A percentile compares a stretch with the other conserved stretches of the same genome.
Conservation (phyloP, 1,284 basidiomycete species). For the Cutaneotrichosporon dermatis region DNA sequence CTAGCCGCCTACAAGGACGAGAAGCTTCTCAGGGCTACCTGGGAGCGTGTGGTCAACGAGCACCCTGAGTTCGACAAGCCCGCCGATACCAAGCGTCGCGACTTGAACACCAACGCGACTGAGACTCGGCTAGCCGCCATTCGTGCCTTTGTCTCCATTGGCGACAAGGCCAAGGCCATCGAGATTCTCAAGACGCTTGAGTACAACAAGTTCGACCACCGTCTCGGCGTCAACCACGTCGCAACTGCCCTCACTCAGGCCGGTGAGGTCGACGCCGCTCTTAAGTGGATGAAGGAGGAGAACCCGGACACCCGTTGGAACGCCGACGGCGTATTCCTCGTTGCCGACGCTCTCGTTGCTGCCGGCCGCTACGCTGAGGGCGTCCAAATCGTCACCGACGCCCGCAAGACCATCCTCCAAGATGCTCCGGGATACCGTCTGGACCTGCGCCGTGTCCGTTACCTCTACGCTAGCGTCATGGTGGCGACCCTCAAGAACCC, state of each 20-base stretch:
- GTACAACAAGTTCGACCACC: too few relatives aligned
- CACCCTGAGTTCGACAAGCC: too few relatives aligned
- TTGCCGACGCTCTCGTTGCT: slow-evolving; percentile 53
- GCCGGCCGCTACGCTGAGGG: slow-evolving; percentile 53
- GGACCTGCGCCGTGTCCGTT: not conserved
- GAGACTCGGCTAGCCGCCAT: not conserved
- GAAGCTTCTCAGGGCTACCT: not conserved
- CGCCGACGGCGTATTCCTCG: not conserved
- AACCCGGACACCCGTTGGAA: not conserved
- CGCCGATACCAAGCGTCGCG: too few relatives aligned
- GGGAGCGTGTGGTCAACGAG: not conserved
- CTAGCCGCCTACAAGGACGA: slow-evolving; percentile 12
- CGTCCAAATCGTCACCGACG: not conserved
- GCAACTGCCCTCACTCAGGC: slow-evolving; percentile 62
- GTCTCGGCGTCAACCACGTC: slow-evolving; percentile 33
- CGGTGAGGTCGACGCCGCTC: slow-evolving; percentile 62
- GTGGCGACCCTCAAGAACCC: slow-evolving; percentile 55
- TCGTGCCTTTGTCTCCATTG: slow-evolving; percentile 60
- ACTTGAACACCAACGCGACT: too few relatives aligned
- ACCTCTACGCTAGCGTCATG: not conserved
- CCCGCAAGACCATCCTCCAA: not conserved
- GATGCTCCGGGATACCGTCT: not conserved
- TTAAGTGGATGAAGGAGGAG: slow-evolving; percentile 61
- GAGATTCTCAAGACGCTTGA: slow-evolving; percentile 50
- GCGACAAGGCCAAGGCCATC: slow-evolving; percentile 62